These are phyloP conservation scores for Meyerozyma sp. DNA, from an alignment of 1,139 yeast species.

Conservation along the genomic window DNA sequence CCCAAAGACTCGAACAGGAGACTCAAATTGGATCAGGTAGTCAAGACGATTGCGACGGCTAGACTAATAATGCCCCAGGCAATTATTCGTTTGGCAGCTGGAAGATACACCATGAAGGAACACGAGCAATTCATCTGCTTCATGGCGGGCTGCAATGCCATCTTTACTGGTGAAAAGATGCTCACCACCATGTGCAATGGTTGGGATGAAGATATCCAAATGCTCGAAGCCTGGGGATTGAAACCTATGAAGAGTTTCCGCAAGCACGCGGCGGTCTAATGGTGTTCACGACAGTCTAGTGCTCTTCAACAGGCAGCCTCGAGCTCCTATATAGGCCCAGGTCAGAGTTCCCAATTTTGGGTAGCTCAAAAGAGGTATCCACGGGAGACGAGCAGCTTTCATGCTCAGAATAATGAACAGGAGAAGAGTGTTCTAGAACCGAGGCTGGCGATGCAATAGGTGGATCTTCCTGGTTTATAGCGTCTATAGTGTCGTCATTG, in stretches of 20 bases:
- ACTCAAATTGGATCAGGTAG: constrained; percentile 54
- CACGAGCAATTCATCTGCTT: constrained; percentile 71
- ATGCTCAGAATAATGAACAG: background rate
- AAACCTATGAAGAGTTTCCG: constrained; percentile 58
- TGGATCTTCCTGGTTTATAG: background rate
- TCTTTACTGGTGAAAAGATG: constrained; percentile 79
- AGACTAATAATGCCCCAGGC: constrained; percentile 68
- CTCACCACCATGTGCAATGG: constrained; percentile 79
- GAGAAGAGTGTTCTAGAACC: background rate
- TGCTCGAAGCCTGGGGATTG: constrained; percentile 69
- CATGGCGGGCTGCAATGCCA: constrained; percentile 76
- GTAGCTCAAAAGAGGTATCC: background rate
- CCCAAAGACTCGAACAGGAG: constrained; percentile 34
- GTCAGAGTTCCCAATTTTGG: background rate
- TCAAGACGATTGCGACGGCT: constrained; percentile 72
- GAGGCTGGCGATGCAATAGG: background rate
- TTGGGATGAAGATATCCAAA: constrained; percentile 73
- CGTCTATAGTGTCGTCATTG: background rate
- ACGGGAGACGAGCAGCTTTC: background rate
- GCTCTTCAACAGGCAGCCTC: background rate
- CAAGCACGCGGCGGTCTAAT: constrained; percentile 1
- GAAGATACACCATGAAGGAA: constrained; percentile 77
- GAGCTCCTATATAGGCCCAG: background rate
- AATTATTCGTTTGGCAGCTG: constrained; percentile 73
- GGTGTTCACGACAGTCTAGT: background rate